Conservation (phyloP, 1,284 basidiomycete genomes). For the Mrakiaceae sp. region DNA sequence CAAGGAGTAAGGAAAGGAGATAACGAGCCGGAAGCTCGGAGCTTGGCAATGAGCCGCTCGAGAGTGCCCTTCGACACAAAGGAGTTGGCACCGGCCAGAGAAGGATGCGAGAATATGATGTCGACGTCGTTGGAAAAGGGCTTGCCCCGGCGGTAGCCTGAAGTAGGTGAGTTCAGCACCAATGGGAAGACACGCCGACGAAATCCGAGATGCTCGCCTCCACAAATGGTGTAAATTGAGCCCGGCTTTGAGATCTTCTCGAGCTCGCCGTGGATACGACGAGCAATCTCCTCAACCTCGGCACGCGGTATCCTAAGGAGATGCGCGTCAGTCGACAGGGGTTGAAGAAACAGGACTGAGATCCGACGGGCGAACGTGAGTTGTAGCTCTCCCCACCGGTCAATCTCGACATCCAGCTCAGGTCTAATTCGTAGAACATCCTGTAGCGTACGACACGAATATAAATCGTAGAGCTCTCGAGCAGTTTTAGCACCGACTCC, state of each 20-base stretch:
- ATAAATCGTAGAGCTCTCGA: slow-evolving; percentile 8
- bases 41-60: neutral
- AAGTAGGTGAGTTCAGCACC: neutral
- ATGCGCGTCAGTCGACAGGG: neutral
- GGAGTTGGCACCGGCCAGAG: neutral
- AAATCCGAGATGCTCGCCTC: slow-evolving; percentile 43
- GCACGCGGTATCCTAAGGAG: slow-evolving; percentile 45
- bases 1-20: too few species aligned
- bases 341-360: neutral
- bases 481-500: neutral
- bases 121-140: slow-evolving; percentile 60
- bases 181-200: neutral
- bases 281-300: slow-evolving; percentile 57
- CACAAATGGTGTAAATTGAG: slow-evolving; percentile 53
- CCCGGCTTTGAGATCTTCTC: slow-evolving; percentile 44
- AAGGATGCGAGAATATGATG: slow-evolving; percentile 58
- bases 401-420: neutral
- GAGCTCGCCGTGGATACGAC: slow-evolving; percentile 48
- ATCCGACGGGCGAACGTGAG: neutral
- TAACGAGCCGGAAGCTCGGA: too few species aligned
- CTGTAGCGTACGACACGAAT: slow-evolving; percentile 8
- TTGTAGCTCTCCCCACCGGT: slow-evolving; percentile 7
- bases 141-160: slow-evolving; percentile 65
- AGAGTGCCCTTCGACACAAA: neutral
- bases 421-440: slow-evolving; percentile 3